phyloP scores from a whole-genome alignment of 768 basidiomycete species.

The Tulasnella sp. region DNA sequence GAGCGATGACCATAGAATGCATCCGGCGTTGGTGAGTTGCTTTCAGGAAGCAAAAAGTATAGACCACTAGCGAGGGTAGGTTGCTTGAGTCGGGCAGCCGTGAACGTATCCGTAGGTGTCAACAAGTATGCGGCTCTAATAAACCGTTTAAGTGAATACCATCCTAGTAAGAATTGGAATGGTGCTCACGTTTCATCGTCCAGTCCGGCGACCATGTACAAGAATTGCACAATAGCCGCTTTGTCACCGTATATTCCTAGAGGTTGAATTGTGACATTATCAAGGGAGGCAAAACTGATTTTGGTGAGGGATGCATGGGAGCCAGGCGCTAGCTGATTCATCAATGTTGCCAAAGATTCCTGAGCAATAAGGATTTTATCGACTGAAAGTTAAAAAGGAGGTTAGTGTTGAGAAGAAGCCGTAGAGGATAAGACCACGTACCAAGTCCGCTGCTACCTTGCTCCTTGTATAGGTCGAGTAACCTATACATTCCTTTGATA shows the following conservation, averaged over 20 bases:
- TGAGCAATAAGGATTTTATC: conserved; percentile 52
- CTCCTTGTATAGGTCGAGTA: conserved; percentile 15
- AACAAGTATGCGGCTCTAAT: background rate
- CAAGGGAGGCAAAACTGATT: conserved; percentile 43
- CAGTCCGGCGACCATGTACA: conserved; percentile 29
- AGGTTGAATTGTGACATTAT: conserved; percentile 34
- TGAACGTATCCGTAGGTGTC: background rate
- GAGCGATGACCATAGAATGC: background rate
- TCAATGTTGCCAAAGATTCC: conserved; percentile 35
- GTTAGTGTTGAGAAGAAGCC: background rate
- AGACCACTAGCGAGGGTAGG: background rate
- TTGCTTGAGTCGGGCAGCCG: background rate
- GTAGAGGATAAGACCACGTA: background rate
- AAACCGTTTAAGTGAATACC: background rate
- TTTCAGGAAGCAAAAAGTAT: background rate
- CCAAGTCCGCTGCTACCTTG: background rate
- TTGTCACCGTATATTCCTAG: conserved; percentile 47
- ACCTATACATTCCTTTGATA: conserved; percentile 7
- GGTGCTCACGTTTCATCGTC: conserved; percentile 31
- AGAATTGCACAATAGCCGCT: conserved; percentile 36
- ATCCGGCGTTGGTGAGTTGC: background rate
- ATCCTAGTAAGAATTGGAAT: background rate
- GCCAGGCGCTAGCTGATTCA: conserved; percentile 37
- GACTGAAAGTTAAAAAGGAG: background rate
- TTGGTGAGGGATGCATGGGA: conserved; percentile 42